Conservation (phyloP, 2,329 filamentous ascomycete species). For the Cordyceps farinosa region DNA sequence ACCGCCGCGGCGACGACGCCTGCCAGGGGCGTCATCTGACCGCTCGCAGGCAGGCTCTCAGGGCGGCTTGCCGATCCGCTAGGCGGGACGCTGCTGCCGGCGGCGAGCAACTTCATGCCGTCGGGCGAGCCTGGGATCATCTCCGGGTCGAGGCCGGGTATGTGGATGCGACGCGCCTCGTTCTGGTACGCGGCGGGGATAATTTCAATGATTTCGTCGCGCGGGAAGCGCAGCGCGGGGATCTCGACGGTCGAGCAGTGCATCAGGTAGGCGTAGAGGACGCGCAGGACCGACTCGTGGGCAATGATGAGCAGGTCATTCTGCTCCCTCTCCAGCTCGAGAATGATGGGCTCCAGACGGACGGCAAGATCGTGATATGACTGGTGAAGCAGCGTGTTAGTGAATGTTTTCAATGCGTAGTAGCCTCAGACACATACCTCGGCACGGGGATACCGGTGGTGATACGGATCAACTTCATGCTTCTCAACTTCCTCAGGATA, state of each 20-base stretch:
- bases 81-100: conserved; percentile 32
- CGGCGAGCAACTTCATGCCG: conserved; percentile 74
- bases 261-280: conserved; percentile 97
- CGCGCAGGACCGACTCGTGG: conserved; percentile 94
- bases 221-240: conserved; percentile 85
- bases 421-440: conserved; percentile 56
- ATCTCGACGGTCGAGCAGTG: conserved; percentile 96
- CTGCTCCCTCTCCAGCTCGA: conserved; percentile 94
- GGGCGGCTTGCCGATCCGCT: conserved; percentile 17
- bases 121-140: conserved; percentile 76
- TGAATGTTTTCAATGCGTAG: conserved; percentile 1
- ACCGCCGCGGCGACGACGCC: conserved; percentile 42
- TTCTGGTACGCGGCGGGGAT: conserved; percentile 98
- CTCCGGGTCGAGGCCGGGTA: conserved; percentile 62
- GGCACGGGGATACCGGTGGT: conserved; percentile 90
- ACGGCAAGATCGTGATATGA: conserved; percentile 99
- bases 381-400: conserved; percentile 40
- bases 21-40: conserved; percentile 45
- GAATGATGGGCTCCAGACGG: conserved; percentile 92
- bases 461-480: conserved; percentile 92
- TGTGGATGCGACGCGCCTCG: conserved; percentile 84
- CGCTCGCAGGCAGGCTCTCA: conserved; percentile 30
- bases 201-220: conserved; percentile 98
- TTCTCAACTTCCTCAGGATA: conserved; percentile 91
- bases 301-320: conserved; percentile 98